Base-by-base conservation (phyloP, 163 green algal genomes). In the Volvox carteri region DNA sequence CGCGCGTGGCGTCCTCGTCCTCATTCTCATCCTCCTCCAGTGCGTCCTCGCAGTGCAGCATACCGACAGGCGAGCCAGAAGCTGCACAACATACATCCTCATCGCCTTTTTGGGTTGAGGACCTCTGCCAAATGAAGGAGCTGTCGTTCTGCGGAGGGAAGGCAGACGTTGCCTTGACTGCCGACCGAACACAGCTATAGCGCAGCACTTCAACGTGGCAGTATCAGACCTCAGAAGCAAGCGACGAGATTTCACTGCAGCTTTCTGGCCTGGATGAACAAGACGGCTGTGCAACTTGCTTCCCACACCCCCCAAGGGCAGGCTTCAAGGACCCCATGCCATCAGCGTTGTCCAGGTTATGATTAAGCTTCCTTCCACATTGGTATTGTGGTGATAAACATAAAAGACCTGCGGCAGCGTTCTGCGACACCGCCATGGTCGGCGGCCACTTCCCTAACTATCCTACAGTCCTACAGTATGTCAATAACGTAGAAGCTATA, bases 181-280 rank as follows among this genome's bases (percentile, higher is more conserved):
- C 30, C 60, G 23, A 33, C 33, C 46, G 42, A 33, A 4, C n/a
- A 65, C 30, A 35, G n/a, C 23, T 28, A 9, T 7, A 23, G 60
- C 33, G 44, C 28, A 62, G 6, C 30, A 3, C 35, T 18, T 28
- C 14, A 70, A 52, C 21, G n/a, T 58, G 35, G 3, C n/a, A 19
- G 37, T 16, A 41, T 50, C 77, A 33, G n/a, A 88, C 81, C 81
- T 88, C 81, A 41, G 81, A 88, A 52, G 79, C 81, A 54, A 88
- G 42, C 2, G 67, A 80, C 2, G 65, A 48, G 30, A 72, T 19
- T 37, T 79, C 81, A 28, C 81, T 88, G 81, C 65, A 72, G 46
- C 65, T 88, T 14, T 18, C 23, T 23, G 35, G 67, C 48, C 48
- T n/a, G 25, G 67, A 80, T 50, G 33, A 65, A 58, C 79, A 86